Evolutionary conservation across 2,329 filamentous ascomycete species (phyloP).

Genomic region (Tolypocladium sp.): DNA sequence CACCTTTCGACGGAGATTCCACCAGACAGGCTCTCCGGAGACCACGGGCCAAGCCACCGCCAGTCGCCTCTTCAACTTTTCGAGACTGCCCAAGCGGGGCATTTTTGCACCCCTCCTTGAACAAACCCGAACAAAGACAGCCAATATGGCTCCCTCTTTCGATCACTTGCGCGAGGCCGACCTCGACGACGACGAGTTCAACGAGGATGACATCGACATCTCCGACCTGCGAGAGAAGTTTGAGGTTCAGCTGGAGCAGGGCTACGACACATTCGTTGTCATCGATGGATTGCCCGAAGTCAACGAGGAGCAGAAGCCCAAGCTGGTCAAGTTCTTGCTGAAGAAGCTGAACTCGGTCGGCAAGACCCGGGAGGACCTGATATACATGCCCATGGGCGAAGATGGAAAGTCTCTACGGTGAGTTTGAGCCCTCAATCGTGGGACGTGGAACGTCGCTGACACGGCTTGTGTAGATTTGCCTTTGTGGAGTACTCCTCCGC

Average conservation of each 20-base stretch:
- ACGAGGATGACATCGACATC: conserved; percentile 90
- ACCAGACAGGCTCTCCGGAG: neutral
- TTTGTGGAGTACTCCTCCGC: conserved; percentile 94
- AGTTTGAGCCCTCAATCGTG: conserved; percentile 16
- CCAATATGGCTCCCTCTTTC: conserved; percentile 82
- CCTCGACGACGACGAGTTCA: conserved; percentile 74
- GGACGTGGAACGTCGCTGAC: conserved; percentile 4
- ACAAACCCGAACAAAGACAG: conserved; percentile 16
- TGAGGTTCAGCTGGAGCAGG: conserved; percentile 91
- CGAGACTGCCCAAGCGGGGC: conserved; percentile 22
- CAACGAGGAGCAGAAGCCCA: conserved; percentile 81
- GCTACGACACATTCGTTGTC: conserved; percentile 92
- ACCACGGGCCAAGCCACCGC: neutral
- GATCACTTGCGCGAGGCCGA: conserved; percentile 88
- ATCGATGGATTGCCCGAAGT: conserved; percentile 90
- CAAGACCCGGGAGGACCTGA: conserved; percentile 72
- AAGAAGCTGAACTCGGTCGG: conserved; percentile 86
- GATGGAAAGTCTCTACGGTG: conserved; percentile 81
- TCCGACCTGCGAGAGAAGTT: conserved; percentile 91
- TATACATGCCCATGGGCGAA: conserved; percentile 91
- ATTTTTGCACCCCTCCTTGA: conserved; percentile 22
- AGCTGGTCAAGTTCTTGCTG: conserved; percentile 91
- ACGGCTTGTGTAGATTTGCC: conserved; percentile 57
- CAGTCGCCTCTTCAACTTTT: conserved; percentile 9
- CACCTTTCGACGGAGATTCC: neutral